Conservation (phyloP, 1,139 yeast genomes). For the Magnusiomyces suaveolens region DNA sequence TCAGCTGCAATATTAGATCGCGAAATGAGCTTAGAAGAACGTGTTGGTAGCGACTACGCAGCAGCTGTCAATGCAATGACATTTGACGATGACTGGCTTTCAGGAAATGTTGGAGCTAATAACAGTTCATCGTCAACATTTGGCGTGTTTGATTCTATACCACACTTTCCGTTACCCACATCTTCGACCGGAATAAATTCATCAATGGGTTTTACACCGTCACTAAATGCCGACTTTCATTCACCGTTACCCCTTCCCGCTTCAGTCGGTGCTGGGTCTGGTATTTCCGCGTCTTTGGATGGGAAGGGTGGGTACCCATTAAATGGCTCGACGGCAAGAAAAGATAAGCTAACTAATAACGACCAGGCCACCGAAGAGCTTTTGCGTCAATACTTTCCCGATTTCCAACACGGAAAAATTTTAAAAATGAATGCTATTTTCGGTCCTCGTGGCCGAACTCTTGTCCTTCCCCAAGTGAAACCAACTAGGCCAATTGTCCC, state of each 20-base stretch:
- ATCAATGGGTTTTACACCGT: not conserved
- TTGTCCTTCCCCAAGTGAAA: slow-evolving; percentile 46
- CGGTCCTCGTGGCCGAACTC: slow-evolving; percentile 51
- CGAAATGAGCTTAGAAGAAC: slow-evolving; percentile 15
- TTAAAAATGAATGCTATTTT: slow-evolving; percentile 60
- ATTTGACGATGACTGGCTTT: slow-evolving; percentile 14
- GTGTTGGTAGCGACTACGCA: slow-evolving; percentile 16
- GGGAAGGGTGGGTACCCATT: not conserved
- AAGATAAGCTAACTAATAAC: not conserved
- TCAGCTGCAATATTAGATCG: not conserved
- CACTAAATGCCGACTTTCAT: not conserved
- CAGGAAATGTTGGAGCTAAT: slow-evolving; percentile 2
- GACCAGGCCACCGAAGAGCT: slow-evolving; percentile 17
- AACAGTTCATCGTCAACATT: not conserved
- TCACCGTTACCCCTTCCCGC: not conserved
- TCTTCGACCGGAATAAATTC: not conserved
- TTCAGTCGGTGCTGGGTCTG: not conserved
- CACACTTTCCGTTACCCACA: not conserved
- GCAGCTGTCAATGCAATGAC: slow-evolving; percentile 13
- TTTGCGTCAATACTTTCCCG: slow-evolving; percentile 46
- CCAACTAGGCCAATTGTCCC: slow-evolving; percentile 54
- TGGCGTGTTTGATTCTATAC: not conserved
- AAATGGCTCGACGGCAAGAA: not conserved
- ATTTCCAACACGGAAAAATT: slow-evolving; percentile 46
- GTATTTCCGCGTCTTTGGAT: not conserved